phyloP scores from a whole-genome alignment of 306 rosid genomes.

The Purshia tridentata region DNA sequence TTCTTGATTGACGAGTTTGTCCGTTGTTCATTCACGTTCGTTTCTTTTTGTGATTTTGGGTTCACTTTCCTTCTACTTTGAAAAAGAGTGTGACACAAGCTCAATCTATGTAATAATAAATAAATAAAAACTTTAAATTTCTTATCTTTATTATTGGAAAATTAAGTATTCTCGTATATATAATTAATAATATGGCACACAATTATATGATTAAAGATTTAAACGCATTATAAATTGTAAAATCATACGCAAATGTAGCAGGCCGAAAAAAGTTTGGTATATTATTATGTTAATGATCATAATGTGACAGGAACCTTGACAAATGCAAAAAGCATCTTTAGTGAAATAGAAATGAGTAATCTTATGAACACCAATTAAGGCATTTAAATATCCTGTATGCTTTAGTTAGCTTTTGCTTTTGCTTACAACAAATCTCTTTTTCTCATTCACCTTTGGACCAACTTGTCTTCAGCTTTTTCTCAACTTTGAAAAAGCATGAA shows the following conservation, averaged over 20 bases:
- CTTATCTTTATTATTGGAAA: neutral
- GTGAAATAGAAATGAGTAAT: conserved; percentile 9
- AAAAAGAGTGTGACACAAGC: conserved; percentile 28
- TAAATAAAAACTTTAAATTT: conserved; percentile 18
- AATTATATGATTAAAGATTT: too few species aligned
- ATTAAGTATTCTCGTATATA: too few species aligned
- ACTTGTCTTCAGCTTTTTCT: conserved; percentile 36
- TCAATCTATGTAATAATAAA: conserved; percentile 13
- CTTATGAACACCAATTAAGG: conserved; percentile 12
- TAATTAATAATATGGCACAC: too few species aligned
- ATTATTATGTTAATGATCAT: neutral
- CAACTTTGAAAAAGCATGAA: conserved; percentile 44
- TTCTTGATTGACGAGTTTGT: conserved; percentile 37
- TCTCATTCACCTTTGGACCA: conserved; percentile 35
- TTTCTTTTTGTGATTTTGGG: conserved; percentile 26
- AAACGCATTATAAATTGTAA: too few species aligned
- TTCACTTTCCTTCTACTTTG: neutral
- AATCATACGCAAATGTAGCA: too few species aligned
- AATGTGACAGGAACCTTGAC: conserved; percentile 6
- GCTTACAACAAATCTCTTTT: conserved; percentile 25
- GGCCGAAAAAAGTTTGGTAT: too few species aligned
- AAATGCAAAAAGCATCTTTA: conserved; percentile 5
- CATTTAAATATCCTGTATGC: conserved; percentile 25
- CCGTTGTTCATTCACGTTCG: conserved; percentile 61
- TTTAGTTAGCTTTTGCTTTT: conserved; percentile 41